Percentiles rank a stretch among this genome's conserved stretches.
These are phyloP conservation scores for Hanseniaspora clermontiae DNA, from an alignment of 805 yeast species.

Conservation along the genomic window DNA sequence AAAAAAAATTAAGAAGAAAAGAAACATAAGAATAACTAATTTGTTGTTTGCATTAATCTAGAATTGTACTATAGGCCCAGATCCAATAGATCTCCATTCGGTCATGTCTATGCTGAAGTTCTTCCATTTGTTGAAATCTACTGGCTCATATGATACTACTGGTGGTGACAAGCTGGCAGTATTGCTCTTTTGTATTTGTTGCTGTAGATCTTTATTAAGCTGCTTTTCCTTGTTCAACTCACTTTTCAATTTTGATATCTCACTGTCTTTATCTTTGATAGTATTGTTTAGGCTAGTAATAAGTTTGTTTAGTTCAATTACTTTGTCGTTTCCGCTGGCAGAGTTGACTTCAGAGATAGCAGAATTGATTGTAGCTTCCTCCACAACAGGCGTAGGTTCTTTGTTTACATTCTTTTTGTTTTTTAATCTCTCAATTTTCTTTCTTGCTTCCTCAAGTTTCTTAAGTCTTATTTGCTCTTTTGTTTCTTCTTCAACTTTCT, in stretches of 20 bases:
- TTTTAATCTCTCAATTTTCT: slow-evolving; percentile 59
- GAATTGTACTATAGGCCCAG: slow-evolving; percentile 47
- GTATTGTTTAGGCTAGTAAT: slow-evolving; percentile 27
- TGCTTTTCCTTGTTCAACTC: slow-evolving; percentile 19
- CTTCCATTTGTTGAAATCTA: slow-evolving; percentile 57
- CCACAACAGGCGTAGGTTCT: neutral
- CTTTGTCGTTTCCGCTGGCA: slow-evolving; percentile 28
- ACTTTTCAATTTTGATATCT: slow-evolving; percentile 24
- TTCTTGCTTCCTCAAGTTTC: slow-evolving; percentile 61
- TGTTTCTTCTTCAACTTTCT: slow-evolving; percentile 19
- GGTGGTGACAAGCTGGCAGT: slow-evolving; percentile 22
- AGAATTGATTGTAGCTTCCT: neutral
- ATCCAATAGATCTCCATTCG: slow-evolving; percentile 59
- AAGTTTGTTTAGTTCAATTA: slow-evolving; percentile 25
- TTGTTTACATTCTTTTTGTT: slow-evolving; percentile 36
- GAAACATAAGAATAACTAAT: no score
- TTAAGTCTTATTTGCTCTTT: slow-evolving; percentile 35
- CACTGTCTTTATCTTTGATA: slow-evolving; percentile 28
- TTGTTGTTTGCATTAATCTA: slow-evolving; percentile 16
- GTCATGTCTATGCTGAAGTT: slow-evolving; percentile 83
- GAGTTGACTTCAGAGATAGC: slow-evolving; percentile 21
- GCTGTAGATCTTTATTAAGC: slow-evolving; percentile 14
- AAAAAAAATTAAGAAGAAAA: neutral
- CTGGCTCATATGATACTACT: slow-evolving; percentile 33
- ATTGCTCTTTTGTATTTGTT: slow-evolving; percentile 16